phyloP scores from a whole-genome alignment of 805 yeast genomes.

The Candida silvicultrix region DNA sequence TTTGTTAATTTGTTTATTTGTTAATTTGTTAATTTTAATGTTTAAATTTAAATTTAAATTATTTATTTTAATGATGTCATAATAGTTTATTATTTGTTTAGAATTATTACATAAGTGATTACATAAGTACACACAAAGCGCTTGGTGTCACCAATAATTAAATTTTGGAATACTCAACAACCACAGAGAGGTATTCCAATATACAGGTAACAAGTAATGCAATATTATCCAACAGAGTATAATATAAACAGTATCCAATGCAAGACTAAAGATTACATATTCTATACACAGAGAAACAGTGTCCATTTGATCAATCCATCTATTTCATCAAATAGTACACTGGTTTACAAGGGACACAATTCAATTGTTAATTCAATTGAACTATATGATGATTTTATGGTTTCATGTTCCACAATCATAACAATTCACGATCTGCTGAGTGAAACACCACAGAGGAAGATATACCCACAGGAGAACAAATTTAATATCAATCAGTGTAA shows the following conservation, averaged over 20 bases:
- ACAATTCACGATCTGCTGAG: constrained; percentile 9
- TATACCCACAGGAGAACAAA: constrained; percentile 1
- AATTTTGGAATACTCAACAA: no score
- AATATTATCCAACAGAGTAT: background rate
- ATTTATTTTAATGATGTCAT: no score
- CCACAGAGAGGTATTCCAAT: no score
- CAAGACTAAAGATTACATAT: background rate
- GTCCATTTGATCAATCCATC: background rate
- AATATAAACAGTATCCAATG: background rate
- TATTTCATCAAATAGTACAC: background rate
- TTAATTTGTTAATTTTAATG: no score
- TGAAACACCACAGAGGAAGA: constrained; percentile 5
- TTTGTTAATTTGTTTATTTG: no score
- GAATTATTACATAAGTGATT: no score
- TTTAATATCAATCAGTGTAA: constrained; percentile 10
- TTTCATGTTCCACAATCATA: constrained; percentile 11
- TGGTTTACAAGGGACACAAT: background rate
- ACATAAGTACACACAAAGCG: no score
- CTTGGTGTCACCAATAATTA: no score
- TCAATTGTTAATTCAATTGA: constrained; percentile 6
- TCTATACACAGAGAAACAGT: background rate
- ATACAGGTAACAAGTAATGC: no score
- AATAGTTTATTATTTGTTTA: no score
- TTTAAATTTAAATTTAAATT: no score
- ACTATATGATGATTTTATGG: constrained; percentile 4